Percentiles rank a stretch among this genome's conserved stretches.
phyloP scores from a whole-genome alignment of 768 basidiomycete species.

The Sutorius australiensis region DNA sequence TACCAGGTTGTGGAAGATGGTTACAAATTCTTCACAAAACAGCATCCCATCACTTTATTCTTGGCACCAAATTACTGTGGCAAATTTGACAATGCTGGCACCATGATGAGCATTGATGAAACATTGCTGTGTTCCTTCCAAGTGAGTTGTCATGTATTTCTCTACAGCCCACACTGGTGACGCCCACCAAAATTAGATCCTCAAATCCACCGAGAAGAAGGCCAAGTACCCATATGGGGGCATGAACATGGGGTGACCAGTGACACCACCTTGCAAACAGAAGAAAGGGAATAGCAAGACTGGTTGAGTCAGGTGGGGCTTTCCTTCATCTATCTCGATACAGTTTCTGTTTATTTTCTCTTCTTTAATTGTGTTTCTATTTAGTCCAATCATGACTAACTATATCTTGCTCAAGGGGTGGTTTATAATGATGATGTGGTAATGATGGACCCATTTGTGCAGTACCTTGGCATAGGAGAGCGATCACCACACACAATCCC shows the following conservation, averaged over 20 bases:
- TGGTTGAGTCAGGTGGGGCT: constrained; percentile 32
- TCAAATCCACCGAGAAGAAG: constrained; percentile 99
- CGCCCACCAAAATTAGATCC: constrained; percentile 53
- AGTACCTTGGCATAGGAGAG: constrained; percentile 22
- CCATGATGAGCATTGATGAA: no score
- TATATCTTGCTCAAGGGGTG: constrained; percentile 26
- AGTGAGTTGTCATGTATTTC: constrained; percentile 44
- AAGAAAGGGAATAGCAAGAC: constrained; percentile 93
- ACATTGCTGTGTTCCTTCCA: constrained; percentile 41
- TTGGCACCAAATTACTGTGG: no score
- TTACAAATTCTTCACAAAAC: constrained; percentile 98
- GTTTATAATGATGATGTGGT: constrained; percentile 3
- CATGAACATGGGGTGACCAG: constrained; percentile 81
- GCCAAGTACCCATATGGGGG: constrained; percentile 87
- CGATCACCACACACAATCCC: constrained; percentile 21
- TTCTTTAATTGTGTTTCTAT: constrained; percentile 23
- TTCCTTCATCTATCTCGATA: constrained; percentile 25
- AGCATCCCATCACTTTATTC: constrained; percentile 84
- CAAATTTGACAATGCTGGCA: no score
- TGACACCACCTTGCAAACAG: constrained; percentile 94
- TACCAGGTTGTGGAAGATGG: constrained; percentile 94
- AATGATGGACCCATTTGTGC: constrained; percentile 22
- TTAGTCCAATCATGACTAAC: constrained; percentile 22
- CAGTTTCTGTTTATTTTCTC: constrained; percentile 34
- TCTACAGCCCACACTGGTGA: not conserved